These are phyloP conservation scores for Xylaria sp. DNA, from an alignment of 495 filamentous ascomycete species.

Conservation along the genomic window DNA sequence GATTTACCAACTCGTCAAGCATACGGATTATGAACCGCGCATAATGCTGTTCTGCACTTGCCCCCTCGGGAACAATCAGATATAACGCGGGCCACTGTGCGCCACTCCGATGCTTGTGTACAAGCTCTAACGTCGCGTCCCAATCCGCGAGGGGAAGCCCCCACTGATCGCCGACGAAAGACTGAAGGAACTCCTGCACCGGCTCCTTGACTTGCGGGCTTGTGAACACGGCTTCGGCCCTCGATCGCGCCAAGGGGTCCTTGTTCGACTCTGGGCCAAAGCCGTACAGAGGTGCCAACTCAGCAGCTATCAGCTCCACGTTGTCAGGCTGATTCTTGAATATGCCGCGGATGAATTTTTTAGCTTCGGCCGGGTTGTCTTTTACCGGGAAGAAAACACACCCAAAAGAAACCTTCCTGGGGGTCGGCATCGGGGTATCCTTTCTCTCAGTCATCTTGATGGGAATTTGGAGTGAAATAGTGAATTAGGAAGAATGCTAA, in stretches of 20 bases:
- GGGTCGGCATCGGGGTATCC: neutral
- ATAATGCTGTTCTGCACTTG: slow-evolving; percentile 29
- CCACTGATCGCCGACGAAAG: slow-evolving; percentile 26
- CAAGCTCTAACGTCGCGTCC: slow-evolving; percentile 15
- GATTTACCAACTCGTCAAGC: slow-evolving; percentile 11
- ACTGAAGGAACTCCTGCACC: slow-evolving; percentile 29
- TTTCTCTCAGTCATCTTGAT: neutral
- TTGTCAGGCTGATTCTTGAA: slow-evolving; percentile 7
- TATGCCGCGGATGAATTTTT: neutral
- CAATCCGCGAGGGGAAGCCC: slow-evolving; percentile 30
- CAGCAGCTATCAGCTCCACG: slow-evolving; percentile 13
- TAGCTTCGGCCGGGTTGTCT: slow-evolving; percentile 2
- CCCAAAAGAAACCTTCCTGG: neutral
- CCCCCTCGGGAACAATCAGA: slow-evolving; percentile 7
- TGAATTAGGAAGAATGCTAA: neutral
- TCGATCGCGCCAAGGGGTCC: slow-evolving; percentile 23
- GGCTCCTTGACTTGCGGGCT: slow-evolving; percentile 26
- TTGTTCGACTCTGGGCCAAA: slow-evolving; percentile 22
- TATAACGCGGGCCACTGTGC: neutral
- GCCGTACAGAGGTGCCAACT: slow-evolving; percentile 44
- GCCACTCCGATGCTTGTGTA: neutral
- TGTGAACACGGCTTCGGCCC: slow-evolving; percentile 31
- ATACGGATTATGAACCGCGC: slow-evolving; percentile 30
- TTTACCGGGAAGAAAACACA: neutral
- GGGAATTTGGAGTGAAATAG: neutral